Conservation (phyloP, 441 rosid genomes). For the Omphalea diandra region DNA sequence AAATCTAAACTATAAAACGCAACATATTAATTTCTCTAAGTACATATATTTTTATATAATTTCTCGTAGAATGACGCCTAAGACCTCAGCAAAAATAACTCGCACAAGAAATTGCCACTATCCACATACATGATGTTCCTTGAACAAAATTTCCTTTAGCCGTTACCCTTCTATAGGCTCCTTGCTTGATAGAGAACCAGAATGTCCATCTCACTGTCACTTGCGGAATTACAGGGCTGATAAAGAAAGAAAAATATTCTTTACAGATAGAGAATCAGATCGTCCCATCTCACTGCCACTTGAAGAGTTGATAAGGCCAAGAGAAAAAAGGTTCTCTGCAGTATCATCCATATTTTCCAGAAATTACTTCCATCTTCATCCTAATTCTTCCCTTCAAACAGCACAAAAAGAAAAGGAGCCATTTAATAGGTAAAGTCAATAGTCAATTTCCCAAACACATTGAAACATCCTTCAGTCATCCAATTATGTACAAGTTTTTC, state of each 20-base stretch:
- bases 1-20: background rate
- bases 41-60: background rate
- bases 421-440: background rate
- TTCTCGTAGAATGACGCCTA: too few species aligned
- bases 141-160: slow-evolving; percentile 1
- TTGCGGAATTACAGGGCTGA: background rate
- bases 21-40: background rate
- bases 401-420: background rate
- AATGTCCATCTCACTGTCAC: too few species aligned
- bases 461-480: background rate
- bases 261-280: too few species aligned
- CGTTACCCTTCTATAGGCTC: background rate
- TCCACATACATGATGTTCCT: background rate
- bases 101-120: background rate
- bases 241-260: too few species aligned
- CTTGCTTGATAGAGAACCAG: background rate
- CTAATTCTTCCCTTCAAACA: background rate
- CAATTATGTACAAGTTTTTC: background rate
- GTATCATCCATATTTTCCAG: background rate
- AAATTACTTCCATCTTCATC: background rate
- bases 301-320: too few species aligned
- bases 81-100: background rate
- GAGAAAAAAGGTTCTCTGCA: background rate
- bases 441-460: background rate
- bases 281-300: too few species aligned